These are phyloP conservation scores for Quercus berberidifolia DNA, from an alignment of 306 rosid species.

Conservation along the genomic window DNA sequence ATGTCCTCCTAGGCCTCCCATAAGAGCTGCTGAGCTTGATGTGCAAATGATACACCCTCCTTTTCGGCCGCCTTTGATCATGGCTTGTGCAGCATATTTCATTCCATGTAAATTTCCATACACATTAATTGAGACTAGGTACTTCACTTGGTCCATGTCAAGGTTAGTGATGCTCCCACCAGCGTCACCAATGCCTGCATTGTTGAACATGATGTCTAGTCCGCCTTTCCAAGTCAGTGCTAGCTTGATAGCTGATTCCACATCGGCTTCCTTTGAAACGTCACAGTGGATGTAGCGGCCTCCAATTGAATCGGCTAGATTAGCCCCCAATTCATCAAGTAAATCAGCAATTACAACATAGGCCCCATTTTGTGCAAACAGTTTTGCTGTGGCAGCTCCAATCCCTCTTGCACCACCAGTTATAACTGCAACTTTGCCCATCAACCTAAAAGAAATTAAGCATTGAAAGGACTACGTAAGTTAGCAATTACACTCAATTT, in stretches of 20 bases:
- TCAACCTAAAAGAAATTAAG: constrained; percentile 32
- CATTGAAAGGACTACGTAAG: not conserved
- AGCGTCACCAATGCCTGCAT: constrained; percentile 61
- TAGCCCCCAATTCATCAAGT: constrained; percentile 57
- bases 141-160: constrained; percentile 43
- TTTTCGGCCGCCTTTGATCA: constrained; percentile 40
- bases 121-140: constrained; percentile 45
- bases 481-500: not conserved
- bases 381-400: constrained; percentile 74
- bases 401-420: constrained; percentile 93
- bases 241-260: constrained; percentile 58
- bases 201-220: constrained; percentile 75
- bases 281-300: constrained; percentile 80
- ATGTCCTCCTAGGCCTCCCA: constrained; percentile 78
- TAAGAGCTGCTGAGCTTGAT: constrained; percentile 61
- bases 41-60: constrained; percentile 75
- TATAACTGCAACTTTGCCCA: constrained; percentile 59
- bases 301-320: constrained; percentile 42
- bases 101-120: constrained; percentile 66
- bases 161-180: constrained; percentile 59
- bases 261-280: constrained; percentile 63
- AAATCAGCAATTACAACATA: constrained; percentile 71
- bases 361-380: constrained; percentile 65
- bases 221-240: constrained; percentile 67
- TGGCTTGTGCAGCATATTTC: constrained; percentile 69